A percentile compares a stretch with the other conserved stretches of the same genome.
phyloP scores from a whole-genome alignment of 2,329 filamentous ascomycete species.

The Akanthomyces dipterigenus region DNA sequence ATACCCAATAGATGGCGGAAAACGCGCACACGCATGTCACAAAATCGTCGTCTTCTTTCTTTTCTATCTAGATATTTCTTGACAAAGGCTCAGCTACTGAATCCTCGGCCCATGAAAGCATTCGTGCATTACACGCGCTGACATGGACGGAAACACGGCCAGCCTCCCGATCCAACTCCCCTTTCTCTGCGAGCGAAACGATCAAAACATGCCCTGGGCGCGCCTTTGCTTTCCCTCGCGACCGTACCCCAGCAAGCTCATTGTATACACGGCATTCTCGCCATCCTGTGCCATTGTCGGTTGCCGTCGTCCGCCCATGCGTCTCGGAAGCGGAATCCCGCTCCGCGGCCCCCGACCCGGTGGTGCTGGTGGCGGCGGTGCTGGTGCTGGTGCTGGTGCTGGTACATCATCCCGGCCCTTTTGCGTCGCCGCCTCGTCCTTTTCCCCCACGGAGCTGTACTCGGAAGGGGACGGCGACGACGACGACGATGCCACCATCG shows the following conservation, averaged over 20 bases:
- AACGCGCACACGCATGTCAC: too few relatives aligned
- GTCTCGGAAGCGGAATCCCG: not conserved
- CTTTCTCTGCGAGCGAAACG: too few relatives aligned
- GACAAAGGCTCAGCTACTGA: not conserved
- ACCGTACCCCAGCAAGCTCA: not conserved
- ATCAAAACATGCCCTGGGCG: too few relatives aligned
- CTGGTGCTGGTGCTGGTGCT: not conserved
- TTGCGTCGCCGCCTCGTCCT: not conserved
- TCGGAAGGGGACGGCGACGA: not conserved
- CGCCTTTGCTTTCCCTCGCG: too few relatives aligned
- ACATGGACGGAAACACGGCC: too few relatives aligned
- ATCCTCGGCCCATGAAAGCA: too few relatives aligned
- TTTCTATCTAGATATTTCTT: not conserved
- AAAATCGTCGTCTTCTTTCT: too few relatives aligned
- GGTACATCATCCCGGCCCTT: not conserved
- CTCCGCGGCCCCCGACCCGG: not conserved
- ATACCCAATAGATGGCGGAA: slow-evolving; percentile 5
- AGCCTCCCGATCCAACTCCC: too few relatives aligned
- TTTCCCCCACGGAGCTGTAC: not conserved
- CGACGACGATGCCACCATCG: too few relatives aligned
- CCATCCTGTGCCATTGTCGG: not conserved
- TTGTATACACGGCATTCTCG: not conserved
- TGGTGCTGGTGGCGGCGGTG: not conserved
- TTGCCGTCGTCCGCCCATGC: too few relatives aligned
- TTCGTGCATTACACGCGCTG: too few relatives aligned